These are phyloP conservation scores for Escovopsis sp. DNA, from an alignment of 2,329 filamentous ascomycete genomes.

Conservation along the genomic window DNA sequence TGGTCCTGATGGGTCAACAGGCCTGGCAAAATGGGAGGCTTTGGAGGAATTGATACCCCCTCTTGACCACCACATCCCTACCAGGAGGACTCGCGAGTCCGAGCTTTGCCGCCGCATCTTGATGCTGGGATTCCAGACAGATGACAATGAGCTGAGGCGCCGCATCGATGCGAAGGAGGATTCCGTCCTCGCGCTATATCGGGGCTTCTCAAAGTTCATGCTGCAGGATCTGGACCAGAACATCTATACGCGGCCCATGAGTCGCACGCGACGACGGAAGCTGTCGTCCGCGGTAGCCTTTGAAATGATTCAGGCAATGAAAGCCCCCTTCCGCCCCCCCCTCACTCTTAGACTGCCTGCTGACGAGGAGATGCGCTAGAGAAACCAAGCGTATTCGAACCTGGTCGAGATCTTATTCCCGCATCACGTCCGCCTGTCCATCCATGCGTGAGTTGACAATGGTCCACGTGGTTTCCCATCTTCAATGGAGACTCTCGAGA, in stretches of 20 bases:
- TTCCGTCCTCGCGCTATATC: constrained; percentile 35
- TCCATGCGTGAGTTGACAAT: constrained; percentile 24
- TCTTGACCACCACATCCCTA: constrained; percentile 19
- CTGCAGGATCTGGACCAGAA: constrained; percentile 18
- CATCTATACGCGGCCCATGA: constrained; percentile 11
- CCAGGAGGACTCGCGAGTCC: constrained; percentile 12
- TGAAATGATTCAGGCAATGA: constrained; percentile 18
- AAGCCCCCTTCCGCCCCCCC: background rate
- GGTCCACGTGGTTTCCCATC: background rate
- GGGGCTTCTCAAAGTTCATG: constrained; percentile 46
- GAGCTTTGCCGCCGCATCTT: constrained; percentile 19
- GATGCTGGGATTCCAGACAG: constrained; percentile 21
- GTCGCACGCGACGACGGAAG: constrained; percentile 16
- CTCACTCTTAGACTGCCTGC: background rate
- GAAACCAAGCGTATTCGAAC: constrained; percentile 34
- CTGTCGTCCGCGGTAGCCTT: constrained; percentile 16
- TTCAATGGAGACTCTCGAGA: background rate
- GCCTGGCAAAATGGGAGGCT: no score
- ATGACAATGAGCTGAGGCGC: constrained; percentile 14
- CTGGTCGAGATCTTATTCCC: constrained; percentile 30
- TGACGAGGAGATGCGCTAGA: constrained; percentile 6
- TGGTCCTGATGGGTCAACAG: constrained; percentile 4
- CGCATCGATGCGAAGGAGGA: constrained; percentile 15
- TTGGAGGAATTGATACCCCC: constrained; percentile 25
- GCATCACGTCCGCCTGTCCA: constrained; percentile 30